phyloP scores from a whole-genome alignment of 208 protist species.

The Dictyostelium gargantuum region DNA sequence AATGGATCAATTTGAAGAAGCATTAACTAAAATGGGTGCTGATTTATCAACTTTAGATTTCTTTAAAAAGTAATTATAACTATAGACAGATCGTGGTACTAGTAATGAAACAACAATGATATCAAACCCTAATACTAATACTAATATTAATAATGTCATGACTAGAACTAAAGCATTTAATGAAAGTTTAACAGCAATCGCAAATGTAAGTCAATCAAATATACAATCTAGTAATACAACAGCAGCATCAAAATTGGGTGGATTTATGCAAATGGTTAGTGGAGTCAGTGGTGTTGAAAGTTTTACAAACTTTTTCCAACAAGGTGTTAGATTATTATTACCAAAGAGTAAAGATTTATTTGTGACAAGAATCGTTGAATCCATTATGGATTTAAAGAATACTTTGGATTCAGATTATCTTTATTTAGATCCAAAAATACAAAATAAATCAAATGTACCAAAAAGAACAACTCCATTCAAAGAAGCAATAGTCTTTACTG shows the following conservation, averaged over 20 bases:
- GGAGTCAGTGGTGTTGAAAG: slow-evolving; percentile 17
- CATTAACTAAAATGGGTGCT: slow-evolving; percentile 4
- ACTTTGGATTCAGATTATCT: slow-evolving; percentile 75
- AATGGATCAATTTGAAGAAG: slow-evolving; percentile 37
- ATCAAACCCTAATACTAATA: too few relatives aligned
- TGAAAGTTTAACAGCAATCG: slow-evolving; percentile 14
- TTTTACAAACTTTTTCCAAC: slow-evolving; percentile 67
- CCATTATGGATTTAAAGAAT: slow-evolving; percentile 82
- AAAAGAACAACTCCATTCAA: slow-evolving; percentile 79
- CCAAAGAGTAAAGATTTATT: slow-evolving; percentile 79
- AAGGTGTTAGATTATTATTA: slow-evolving; percentile 75
- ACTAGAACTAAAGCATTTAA: slow-evolving; percentile 52
- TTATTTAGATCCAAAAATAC: slow-evolving; percentile 84
- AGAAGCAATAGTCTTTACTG: slow-evolving; percentile 86
- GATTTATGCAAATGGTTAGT: slow-evolving; percentile 9
- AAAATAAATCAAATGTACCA: slow-evolving; percentile 54
- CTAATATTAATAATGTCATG: too few relatives aligned
- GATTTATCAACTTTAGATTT: slow-evolving; percentile 36
- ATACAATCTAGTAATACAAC: neutral
- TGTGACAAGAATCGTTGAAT: slow-evolving; percentile 83
- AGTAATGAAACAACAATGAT: too few relatives aligned
- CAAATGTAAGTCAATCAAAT: neutral
- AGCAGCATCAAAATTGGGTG: neutral
- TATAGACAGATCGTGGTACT: too few relatives aligned
- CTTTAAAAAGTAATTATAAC: slow-evolving; percentile 44